Percentiles rank a stretch among this genome's conserved stretches.
Evolutionary conservation across 2,329 filamentous ascomycete genomes (phyloP).

Genomic region (Cladosporium colombiae): DNA sequence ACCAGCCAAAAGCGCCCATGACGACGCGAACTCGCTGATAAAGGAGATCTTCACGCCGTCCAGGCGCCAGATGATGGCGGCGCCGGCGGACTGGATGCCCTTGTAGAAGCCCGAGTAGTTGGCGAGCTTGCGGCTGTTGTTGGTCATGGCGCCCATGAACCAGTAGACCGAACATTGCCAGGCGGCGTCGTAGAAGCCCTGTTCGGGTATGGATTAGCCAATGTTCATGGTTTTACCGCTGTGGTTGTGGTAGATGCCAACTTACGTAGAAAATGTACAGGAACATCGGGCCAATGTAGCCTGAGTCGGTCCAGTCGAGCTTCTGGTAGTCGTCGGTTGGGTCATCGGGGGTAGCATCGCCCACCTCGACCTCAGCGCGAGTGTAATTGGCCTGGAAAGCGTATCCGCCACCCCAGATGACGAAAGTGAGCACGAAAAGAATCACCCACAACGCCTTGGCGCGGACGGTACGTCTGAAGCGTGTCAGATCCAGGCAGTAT

Average conservation of each 20-base stretch:
- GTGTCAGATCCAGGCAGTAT: slow-evolving; percentile 63
- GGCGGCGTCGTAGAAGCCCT: slow-evolving; percentile 20
- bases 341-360: slow-evolving; percentile 24
- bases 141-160: slow-evolving; percentile 91
- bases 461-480: slow-evolving; percentile 63
- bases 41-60: slow-evolving; percentile 63
- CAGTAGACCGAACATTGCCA: slow-evolving; percentile 34
- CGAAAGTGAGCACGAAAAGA: slow-evolving; percentile 71
- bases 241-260: neutral
- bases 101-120: slow-evolving; percentile 93
- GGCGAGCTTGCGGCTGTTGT: slow-evolving; percentile 87
- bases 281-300: slow-evolving; percentile 79
- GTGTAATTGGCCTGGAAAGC: slow-evolving; percentile 69
- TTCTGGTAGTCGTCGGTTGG: slow-evolving; percentile 33
- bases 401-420: slow-evolving; percentile 80
- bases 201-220: no score
- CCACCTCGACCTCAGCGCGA: slow-evolving; percentile 37
- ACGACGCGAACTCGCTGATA: slow-evolving; percentile 70
- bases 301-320: slow-evolving; percentile 66
- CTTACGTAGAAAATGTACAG: slow-evolving; percentile 79
- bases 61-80: slow-evolving; percentile 72
- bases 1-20: slow-evolving; percentile 75
- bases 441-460: slow-evolving; percentile 64
- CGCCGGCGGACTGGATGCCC: slow-evolving; percentile 83
- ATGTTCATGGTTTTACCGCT: no score